These are phyloP conservation scores for Fagopyrum esculentum DNA, from an alignment of 148 eudicot genomes.

Conservation along the genomic window DNA sequence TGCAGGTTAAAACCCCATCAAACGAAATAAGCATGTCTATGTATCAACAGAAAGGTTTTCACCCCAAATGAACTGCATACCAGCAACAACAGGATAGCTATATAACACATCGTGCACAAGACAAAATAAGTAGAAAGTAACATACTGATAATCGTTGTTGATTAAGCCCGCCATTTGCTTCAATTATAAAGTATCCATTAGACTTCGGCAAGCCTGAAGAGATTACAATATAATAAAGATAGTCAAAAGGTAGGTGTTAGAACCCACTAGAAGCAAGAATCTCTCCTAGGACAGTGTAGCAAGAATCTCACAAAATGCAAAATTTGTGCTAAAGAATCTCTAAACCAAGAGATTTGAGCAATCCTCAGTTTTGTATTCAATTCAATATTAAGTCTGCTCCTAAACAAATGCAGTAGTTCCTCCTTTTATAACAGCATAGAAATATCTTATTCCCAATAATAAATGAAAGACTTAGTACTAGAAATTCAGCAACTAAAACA, in stretches of 20 bases:
- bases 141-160: slow-evolving; percentile 93
- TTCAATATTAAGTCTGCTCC: no score
- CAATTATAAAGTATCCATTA: slow-evolving; percentile 91
- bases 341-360: no score
- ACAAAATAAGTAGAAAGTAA: slow-evolving; percentile 15
- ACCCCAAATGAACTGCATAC: not conserved
- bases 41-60: not conserved
- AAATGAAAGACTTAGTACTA: no score
- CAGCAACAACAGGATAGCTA: not conserved
- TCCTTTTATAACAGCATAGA: no score
- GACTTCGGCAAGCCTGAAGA: slow-evolving; percentile 55
- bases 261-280: no score
- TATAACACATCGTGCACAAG: not conserved
- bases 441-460: no score
- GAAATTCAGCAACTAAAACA: no score
- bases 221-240: slow-evolving; percentile 5
- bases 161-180: slow-evolving; percentile 98
- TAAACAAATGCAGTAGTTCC: no score
- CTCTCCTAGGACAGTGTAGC: no score
- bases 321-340: no score
- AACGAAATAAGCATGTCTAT: not conserved
- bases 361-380: no score
- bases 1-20: not conserved
- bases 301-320: no score
- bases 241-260: not conserved